Base-by-base conservation (phyloP, 2,329 filamentous ascomycete genomes). In the Pseudopyricularia cyperi region DNA sequence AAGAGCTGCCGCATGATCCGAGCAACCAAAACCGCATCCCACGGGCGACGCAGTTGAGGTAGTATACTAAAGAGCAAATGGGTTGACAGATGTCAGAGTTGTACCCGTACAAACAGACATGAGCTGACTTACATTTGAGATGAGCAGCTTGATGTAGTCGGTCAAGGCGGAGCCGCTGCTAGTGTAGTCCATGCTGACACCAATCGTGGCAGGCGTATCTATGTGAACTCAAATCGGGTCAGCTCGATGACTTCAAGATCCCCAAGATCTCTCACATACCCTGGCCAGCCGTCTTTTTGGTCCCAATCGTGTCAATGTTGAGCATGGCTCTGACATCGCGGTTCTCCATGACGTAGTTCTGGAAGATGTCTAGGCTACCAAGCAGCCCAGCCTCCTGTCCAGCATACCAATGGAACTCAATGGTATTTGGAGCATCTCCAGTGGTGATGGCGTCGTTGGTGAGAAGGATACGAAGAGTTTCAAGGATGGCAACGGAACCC, bases 341-440 rank as follows among this genome's bases (percentile, higher is more conserved):
- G 30, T 77, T 76, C 19, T 78, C 68, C 64, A 83, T 80, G 67
- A 86, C 82, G 63, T 97, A 97, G 8, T 78, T 71, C 50, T 79
- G 76, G 73, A 96, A 97, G 66, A 97, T 87, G 52, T 86, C 90
- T 66, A 95, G 89, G 60, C 85, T 91, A 54, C 89, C 89, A 3
- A 95, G 77, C 46, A 95, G 74, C 32, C 90, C 89, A 51, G 84
- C 89, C 67, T 95, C 89, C 66, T 95, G 89, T 11, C 88, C 89
- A 46, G 83, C 87, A 71, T 95, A 95, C 89, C 89, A 95, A 69
- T 96, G 90, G 67, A 97, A 97, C 71, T 97, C 91, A 58, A 97
- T 74, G 1, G 89, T 95, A 69, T 96, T 96, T 53, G 79, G 68
- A 3, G 83, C 83, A 57, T 87, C 79, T 56, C 89, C 89, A 50